Conservation (phyloP, 345 rosid species). For the Eucalyptus regnans region DNA sequence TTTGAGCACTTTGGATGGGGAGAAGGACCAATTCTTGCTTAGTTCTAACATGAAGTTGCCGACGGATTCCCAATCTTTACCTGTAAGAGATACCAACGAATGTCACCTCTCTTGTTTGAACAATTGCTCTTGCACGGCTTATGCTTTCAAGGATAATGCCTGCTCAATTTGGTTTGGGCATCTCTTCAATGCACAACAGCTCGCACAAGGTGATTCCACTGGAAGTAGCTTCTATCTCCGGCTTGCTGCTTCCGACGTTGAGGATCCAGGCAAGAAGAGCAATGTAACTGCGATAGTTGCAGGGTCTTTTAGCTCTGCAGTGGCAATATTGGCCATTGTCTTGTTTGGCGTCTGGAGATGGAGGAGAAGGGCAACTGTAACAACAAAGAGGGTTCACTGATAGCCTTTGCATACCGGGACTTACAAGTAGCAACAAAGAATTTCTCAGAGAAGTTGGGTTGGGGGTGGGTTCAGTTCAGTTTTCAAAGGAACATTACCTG, state of each 20-base stretch:
- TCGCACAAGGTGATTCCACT: constrained; percentile 1
- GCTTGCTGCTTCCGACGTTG: constrained; percentile 55
- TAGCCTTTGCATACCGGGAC: constrained; percentile 58
- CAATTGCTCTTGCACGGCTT: constrained; percentile 59
- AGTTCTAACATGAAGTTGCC: constrained; percentile 5
- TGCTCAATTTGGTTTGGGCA: constrained; percentile 47
- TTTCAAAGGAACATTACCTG: constrained; percentile 57
- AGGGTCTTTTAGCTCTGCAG: constrained; percentile 20
- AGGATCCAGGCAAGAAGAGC: constrained; percentile 13
- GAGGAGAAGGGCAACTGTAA: constrained; percentile 1
- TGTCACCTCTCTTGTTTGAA: constrained; percentile 10
- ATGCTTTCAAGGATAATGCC: constrained; percentile 20
- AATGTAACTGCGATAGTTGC: neutral
- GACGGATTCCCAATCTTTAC: neutral
- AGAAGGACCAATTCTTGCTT: too few relatives aligned
- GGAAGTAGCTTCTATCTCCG: constrained; percentile 30
- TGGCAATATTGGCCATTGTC: constrained; percentile 6
- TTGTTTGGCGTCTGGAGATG: constrained; percentile 9
- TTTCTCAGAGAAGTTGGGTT: constrained; percentile 61
- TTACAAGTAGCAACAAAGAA: constrained; percentile 54
- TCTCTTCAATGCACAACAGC: constrained; percentile 31
- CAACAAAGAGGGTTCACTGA: constrained; percentile 38
- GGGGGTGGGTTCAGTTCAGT: constrained; percentile 92
- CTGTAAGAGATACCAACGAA: too few relatives aligned
- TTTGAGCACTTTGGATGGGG: too few relatives aligned